These are phyloP conservation scores for Oryza nivara DNA, from an alignment of 176 grass and related monocot genomes.

Conservation along the genomic window DNA sequence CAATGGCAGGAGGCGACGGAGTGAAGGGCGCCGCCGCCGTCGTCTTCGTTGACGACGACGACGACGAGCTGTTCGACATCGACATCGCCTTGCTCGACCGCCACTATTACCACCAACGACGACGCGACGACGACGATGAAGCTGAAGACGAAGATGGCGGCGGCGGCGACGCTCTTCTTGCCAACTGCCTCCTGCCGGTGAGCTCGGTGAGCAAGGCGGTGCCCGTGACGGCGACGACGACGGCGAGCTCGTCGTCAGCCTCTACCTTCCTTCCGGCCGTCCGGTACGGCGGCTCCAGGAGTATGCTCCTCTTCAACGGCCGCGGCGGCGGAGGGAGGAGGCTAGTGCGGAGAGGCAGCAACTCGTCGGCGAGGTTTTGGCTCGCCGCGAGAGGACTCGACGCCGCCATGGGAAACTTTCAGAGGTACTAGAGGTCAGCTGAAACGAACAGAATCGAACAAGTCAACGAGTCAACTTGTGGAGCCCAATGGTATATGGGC, in stretches of 20 bases:
- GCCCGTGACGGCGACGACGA: constrained; percentile 23
- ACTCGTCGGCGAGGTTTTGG: constrained; percentile 20
- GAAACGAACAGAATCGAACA: neutral
- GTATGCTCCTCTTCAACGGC: neutral
- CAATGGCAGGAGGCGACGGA: too few relatives aligned
- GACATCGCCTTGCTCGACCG: constrained; percentile 27
- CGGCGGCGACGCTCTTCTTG: constrained; percentile 21
- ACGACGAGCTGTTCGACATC: constrained; percentile 54
- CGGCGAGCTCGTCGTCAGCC: neutral
- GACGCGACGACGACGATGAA: too few relatives aligned
- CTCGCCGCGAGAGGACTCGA: too few relatives aligned
- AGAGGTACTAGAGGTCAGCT: constrained; percentile 12
- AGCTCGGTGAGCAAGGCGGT: constrained; percentile 47
- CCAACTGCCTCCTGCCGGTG: constrained; percentile 59
- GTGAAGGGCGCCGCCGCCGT: too few relatives aligned
- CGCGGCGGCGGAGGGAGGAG: neutral
- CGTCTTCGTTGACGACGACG: constrained; percentile 27
- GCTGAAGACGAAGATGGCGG: neutral
- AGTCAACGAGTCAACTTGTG: too few relatives aligned
- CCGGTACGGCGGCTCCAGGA: neutral
- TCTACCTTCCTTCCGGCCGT: neutral
- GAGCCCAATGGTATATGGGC: too few relatives aligned
- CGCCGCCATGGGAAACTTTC: neutral
- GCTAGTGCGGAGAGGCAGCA: neutral
- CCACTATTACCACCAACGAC: too few relatives aligned